Evolutionary conservation across 1,139 yeast genomes (phyloP).

Genomic region (Candida mesenterica): DNA sequence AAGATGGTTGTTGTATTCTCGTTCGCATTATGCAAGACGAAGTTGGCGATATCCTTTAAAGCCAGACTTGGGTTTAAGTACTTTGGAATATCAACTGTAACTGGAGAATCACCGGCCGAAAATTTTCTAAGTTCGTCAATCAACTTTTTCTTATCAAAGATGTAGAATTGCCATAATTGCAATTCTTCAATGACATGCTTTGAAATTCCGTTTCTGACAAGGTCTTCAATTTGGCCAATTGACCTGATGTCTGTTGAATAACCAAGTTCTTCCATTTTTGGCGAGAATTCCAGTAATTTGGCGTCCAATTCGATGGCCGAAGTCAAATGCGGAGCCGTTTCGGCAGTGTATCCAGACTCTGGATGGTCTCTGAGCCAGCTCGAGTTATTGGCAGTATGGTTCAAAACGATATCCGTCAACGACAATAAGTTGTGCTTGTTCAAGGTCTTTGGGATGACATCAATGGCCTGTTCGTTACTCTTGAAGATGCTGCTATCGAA

Average conservation of each 20-base stretch:
- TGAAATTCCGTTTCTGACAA: conserved; percentile 64
- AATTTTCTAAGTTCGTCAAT: conserved; percentile 34
- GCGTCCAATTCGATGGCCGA: conserved; percentile 84
- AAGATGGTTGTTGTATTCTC: conserved; percentile 23
- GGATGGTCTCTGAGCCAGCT: conserved; percentile 83
- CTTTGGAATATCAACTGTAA: conserved; percentile 28
- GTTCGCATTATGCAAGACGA: conserved; percentile 43
- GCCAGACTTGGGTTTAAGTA: conserved; percentile 28
- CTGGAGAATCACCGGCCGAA: conserved; percentile 32
- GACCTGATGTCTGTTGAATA: conserved; percentile 55
- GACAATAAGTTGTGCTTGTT: conserved; percentile 62
- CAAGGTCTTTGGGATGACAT: conserved; percentile 40
- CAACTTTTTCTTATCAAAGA: conserved; percentile 51
- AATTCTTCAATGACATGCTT: conserved; percentile 64
- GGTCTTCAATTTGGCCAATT: conserved; percentile 51
- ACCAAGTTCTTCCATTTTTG: conserved; percentile 50
- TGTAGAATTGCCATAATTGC: conserved; percentile 86
- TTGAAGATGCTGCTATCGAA: conserved; percentile 71
- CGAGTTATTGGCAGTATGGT: conserved; percentile 92
- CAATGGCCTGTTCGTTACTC: conserved; percentile 30
- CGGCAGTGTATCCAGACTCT: conserved; percentile 81
- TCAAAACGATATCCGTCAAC: conserved; percentile 89
- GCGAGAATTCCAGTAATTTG: conserved; percentile 63
- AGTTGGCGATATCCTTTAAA: conserved; percentile 49
- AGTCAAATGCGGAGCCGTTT: conserved; percentile 84